Percentiles rank a stretch among this genome's conserved stretches.
phyloP scores from a whole-genome alignment of 78 protist species.

The Polysphondylium violaceum region DNA sequence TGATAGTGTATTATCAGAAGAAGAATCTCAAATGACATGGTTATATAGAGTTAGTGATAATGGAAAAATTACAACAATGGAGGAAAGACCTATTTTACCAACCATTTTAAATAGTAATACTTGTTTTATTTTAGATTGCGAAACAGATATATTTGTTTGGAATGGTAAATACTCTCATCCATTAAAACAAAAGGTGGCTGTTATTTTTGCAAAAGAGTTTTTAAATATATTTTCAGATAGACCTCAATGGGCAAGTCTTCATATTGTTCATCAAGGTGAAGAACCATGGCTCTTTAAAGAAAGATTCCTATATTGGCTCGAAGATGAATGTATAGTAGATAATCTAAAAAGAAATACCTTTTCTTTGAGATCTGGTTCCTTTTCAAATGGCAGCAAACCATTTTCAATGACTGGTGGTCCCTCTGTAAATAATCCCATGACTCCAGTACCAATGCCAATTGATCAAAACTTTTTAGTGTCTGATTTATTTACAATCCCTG shows the following conservation, averaged over 20 bases:
- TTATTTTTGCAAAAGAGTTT: conserved; percentile 70
- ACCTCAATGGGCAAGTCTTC: conserved; percentile 64
- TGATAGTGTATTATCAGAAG: conserved; percentile 3
- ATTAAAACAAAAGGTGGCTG: conserved; percentile 48
- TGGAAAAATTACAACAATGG: conserved; percentile 54
- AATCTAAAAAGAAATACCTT: conserved; percentile 18
- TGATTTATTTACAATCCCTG: conserved; percentile 22
- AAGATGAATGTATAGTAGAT: conserved; percentile 61
- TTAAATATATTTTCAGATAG: conserved; percentile 58
- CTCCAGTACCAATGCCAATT: conserved; percentile 51
- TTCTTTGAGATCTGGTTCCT: not conserved
- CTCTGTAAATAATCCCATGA: no score
- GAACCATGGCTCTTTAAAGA: conserved; percentile 76
- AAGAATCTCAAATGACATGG: conserved; percentile 44
- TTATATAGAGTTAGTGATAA: conserved; percentile 56
- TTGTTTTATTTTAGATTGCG: conserved; percentile 68
- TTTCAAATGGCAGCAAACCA: not conserved
- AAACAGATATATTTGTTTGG: conserved; percentile 74
- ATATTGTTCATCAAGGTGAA: conserved; percentile 65
- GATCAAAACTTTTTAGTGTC: conserved; percentile 23
- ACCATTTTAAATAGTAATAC: conserved; percentile 59
- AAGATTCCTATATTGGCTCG: conserved; percentile 69
- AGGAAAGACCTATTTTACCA: conserved; percentile 55
- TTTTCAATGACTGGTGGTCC: not conserved
- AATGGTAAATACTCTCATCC: conserved; percentile 55